phyloP scores from a whole-genome alignment of 306 rosid genomes.

The Astragalus glycyphyllos region DNA sequence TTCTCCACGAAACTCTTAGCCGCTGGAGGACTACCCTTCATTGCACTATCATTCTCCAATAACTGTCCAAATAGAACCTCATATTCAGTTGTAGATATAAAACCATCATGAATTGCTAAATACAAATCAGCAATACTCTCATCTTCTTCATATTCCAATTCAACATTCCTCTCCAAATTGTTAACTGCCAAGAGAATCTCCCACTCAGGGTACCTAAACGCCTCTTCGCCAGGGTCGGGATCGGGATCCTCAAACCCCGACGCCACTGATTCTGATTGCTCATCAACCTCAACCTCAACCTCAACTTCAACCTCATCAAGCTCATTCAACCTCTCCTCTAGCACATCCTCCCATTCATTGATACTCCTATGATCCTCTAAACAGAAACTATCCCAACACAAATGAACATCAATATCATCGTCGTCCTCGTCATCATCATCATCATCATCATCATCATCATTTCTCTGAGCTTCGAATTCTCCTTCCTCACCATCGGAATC shows the following conservation, averaged over 20 bases:
- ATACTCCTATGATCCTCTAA: constrained; percentile 67
- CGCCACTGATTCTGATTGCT: constrained; percentile 59
- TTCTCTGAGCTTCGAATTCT: constrained; percentile 40
- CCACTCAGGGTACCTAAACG: constrained; percentile 70
- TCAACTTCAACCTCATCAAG: constrained; percentile 49
- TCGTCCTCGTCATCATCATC: constrained; percentile 61
- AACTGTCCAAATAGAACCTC: constrained; percentile 71
- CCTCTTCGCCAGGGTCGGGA: constrained; percentile 57
- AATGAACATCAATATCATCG: constrained; percentile 51
- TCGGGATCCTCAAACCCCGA: constrained; percentile 52
- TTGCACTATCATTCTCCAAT: constrained; percentile 63
- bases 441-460: constrained; percentile 44
- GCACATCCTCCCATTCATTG: constrained; percentile 73
- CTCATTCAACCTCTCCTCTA: constrained; percentile 54
- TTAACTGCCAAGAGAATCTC: constrained; percentile 77
- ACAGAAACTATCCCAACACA: constrained; percentile 64
- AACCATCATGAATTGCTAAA: constrained; percentile 55
- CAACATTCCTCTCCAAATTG: constrained; percentile 56
- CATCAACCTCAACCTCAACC: constrained; percentile 58
- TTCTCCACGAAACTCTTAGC: constrained; percentile 65
- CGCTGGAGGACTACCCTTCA: constrained; percentile 82
- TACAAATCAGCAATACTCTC: constrained; percentile 43
- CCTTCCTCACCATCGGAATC: constrained; percentile 54
- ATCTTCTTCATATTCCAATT: constrained; percentile 45
- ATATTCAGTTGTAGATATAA: constrained; percentile 55